Conservation (phyloP, 176 grass and related monocot species). For the Hyparrhenia diplandra region DNA sequence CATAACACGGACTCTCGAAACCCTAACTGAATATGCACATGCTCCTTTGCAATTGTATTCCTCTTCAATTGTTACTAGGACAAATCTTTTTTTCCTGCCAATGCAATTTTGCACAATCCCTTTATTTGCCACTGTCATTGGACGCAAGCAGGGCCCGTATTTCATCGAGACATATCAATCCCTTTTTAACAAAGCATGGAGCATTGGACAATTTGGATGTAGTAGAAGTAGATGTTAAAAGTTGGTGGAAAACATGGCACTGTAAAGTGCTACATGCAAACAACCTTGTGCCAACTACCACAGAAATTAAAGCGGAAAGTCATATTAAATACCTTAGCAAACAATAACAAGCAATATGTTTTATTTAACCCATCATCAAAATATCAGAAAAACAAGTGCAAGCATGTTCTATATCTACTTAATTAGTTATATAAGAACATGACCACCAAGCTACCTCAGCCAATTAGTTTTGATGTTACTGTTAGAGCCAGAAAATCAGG, state of each 20-base stretch:
- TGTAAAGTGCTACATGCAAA: not conserved
- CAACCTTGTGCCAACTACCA: not conserved
- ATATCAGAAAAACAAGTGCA: not conserved
- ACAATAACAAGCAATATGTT: not conserved
- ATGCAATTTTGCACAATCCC: not conserved
- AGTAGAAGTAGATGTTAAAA: not conserved
- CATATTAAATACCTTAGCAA: not conserved
- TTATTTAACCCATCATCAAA: not conserved
- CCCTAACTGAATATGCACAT: not conserved
- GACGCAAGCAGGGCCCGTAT: not conserved
- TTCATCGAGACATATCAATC: not conserved
- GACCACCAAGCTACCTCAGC: not conserved
- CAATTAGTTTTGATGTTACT: not conserved
- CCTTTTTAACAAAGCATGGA: not conserved
- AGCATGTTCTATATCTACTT: not conserved
- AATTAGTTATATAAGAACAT: not conserved
- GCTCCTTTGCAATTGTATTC: constrained; percentile 5
- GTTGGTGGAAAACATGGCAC: not conserved
- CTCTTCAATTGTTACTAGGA: not conserved
- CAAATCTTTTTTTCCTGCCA: not conserved
- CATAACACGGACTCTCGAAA: not conserved
- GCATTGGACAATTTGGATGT: not conserved
- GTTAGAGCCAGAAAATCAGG: no score
- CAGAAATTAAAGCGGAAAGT: not conserved
- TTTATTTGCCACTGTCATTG: not conserved